Percentiles rank a stretch among this genome's conserved stretches.
These are phyloP conservation scores for Prunus yedoensis DNA, from an alignment of 331 rosid species.

Conservation along the genomic window DNA sequence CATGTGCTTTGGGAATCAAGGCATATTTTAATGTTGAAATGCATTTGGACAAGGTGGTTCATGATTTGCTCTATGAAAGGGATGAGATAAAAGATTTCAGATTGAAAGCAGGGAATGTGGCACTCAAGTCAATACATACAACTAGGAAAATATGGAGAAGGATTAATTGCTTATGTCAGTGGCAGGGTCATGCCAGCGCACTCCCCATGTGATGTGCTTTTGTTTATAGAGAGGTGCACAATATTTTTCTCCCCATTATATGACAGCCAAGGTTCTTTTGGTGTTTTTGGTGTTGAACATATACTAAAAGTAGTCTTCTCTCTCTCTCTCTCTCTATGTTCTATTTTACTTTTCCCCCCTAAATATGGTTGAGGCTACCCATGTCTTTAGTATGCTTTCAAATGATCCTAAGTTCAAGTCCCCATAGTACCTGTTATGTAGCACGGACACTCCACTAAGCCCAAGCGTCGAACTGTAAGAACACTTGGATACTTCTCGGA, in stretches of 20 bases:
- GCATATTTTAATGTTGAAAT: constrained; percentile 26
- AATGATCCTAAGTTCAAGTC: too few relatives aligned
- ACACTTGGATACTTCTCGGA: too few relatives aligned
- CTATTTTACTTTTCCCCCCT: too few relatives aligned
- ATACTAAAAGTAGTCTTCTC: background rate
- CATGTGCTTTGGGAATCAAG: constrained; percentile 42
- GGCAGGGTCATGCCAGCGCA: constrained; percentile 50
- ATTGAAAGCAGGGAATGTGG: constrained; percentile 21
- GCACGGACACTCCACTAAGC: too few relatives aligned
- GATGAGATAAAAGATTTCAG: constrained; percentile 23
- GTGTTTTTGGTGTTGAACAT: background rate
- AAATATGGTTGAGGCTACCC: too few relatives aligned
- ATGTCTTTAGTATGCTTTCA: too few relatives aligned
- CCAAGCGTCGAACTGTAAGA: too few relatives aligned
- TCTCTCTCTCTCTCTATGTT: background rate
- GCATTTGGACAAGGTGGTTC: constrained; percentile 17
- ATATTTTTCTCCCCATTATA: background rate
- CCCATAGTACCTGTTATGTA: too few relatives aligned
- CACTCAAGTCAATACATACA: constrained; percentile 29
- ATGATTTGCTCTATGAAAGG: constrained; percentile 1
- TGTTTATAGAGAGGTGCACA: constrained; percentile 22
- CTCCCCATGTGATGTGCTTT: constrained; percentile 55
- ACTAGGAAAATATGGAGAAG: constrained; percentile 10
- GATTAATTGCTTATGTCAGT: background rate
- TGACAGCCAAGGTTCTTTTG: constrained; percentile 34